Conservation (phyloP, 805 yeast species). For the Barnettozyma pratensis region DNA sequence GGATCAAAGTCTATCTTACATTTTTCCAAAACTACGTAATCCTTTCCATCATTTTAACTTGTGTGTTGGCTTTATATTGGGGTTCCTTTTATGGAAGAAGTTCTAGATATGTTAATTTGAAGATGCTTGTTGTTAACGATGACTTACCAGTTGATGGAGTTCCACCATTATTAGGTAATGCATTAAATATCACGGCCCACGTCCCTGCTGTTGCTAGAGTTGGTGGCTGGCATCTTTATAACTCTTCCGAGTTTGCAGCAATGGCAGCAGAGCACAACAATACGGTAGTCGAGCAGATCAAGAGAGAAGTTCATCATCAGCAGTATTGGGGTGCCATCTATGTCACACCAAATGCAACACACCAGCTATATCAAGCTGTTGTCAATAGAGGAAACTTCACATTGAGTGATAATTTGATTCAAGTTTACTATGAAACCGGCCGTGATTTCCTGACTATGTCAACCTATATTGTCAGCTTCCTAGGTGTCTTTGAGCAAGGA, state of each 20-base stretch:
- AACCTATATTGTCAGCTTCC: constrained; percentile 39
- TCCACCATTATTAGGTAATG: constrained; percentile 16
- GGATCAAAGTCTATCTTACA: constrained; percentile 14
- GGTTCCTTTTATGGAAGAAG: constrained; percentile 24
- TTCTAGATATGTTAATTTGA: constrained; percentile 12
- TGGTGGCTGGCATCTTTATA: constrained; percentile 27
- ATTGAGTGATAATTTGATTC: constrained; percentile 26
- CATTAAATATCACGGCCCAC: constrained; percentile 5
- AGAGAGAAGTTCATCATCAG: constrained; percentile 42
- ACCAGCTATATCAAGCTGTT: constrained; percentile 23
- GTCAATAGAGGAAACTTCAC: constrained; percentile 15
- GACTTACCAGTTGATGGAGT: constrained; percentile 14
- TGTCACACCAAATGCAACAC: constrained; percentile 43
- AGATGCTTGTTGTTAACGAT: constrained; percentile 24
- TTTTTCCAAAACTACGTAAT: constrained; percentile 18
- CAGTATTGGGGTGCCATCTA: constrained; percentile 58
- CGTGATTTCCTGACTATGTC: constrained; percentile 49
- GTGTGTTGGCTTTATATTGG: constrained; percentile 28
- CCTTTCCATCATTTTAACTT: constrained; percentile 20
- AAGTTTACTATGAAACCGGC: constrained; percentile 53
- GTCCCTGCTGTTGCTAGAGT: constrained; percentile 4
- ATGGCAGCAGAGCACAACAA: constrained; percentile 15
- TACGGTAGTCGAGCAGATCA: constrained; percentile 31
- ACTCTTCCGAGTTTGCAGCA: constrained; percentile 18
- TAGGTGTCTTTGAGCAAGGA: constrained; percentile 36